Conservation (phyloP, 345 rosid genomes). For the Boechera divaricarpa region DNA sequence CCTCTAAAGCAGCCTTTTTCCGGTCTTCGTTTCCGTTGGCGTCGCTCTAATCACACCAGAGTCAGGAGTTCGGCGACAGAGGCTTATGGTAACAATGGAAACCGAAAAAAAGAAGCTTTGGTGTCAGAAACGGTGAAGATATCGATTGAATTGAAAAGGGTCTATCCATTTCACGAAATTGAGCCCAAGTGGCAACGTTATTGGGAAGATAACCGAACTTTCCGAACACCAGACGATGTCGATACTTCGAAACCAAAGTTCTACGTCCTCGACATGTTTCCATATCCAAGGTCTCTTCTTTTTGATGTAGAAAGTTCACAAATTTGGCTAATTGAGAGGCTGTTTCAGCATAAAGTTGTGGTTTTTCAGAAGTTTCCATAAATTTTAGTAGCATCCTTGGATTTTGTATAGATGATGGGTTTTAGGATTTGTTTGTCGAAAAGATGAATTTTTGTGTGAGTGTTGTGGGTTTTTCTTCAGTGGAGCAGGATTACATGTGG, state of each 20-base stretch:
- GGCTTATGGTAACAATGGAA: constrained; percentile 21
- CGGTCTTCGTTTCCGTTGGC: constrained; percentile 20
- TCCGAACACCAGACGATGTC: constrained; percentile 81
- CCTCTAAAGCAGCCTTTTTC: constrained; percentile 37
- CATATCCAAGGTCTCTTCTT: constrained; percentile 85
- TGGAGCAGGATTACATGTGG: constrained; percentile 98
- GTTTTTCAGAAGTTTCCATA: neutral
- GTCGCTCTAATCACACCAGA: constrained; percentile 30
- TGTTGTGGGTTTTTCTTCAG: constrained; percentile 48
- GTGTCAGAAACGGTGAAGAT: constrained; percentile 20
- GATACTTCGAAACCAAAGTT: constrained; percentile 87
- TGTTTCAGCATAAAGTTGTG: neutral
- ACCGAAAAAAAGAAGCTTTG: constrained; percentile 23
- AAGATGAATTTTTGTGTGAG: constrained; percentile 7
- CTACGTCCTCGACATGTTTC: constrained; percentile 99
- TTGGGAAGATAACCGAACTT: constrained; percentile 81
- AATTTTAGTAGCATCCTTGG: neutral
- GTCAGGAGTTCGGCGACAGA: constrained; percentile 29
- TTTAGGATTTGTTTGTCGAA: constrained; percentile 2
- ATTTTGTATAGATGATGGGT: neutral
- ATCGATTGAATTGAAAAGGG: constrained; percentile 54
- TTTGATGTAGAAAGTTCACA: neutral
- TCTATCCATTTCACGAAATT: constrained; percentile 85
- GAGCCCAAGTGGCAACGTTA: constrained; percentile 93
- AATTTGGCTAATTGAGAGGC: constrained; percentile 22